These are phyloP conservation scores for Wickerhamomyces bisporus DNA, from an alignment of 805 yeast genomes.

Conservation along the genomic window DNA sequence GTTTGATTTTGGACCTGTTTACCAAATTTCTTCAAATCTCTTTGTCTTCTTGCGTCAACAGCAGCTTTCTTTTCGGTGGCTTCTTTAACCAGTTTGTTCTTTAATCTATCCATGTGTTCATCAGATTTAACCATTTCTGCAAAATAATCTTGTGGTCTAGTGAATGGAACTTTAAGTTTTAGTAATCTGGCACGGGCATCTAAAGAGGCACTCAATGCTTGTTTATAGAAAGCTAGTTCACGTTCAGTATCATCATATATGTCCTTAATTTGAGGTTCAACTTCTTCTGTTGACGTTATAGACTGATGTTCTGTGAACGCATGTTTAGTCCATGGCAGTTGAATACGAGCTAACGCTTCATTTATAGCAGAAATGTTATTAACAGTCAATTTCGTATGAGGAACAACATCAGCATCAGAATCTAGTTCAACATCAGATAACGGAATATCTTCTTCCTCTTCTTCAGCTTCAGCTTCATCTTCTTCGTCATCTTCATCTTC, in stretches of 20 bases:
- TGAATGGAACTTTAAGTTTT: slow-evolving; percentile 75
- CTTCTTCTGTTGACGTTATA: slow-evolving; percentile 52
- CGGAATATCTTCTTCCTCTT: slow-evolving; percentile 78
- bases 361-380: slow-evolving; percentile 82
- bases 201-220: slow-evolving; percentile 79
- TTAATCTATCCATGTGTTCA: slow-evolving; percentile 95
- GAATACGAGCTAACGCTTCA: slow-evolving; percentile 62
- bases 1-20: slow-evolving; percentile 95
- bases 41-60: slow-evolving; percentile 90
- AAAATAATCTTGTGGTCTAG: slow-evolving; percentile 92
- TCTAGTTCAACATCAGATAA: slow-evolving; percentile 89
- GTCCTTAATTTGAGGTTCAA: slow-evolving; percentile 70
- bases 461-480: slow-evolving; percentile 53
- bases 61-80: slow-evolving; percentile 82
- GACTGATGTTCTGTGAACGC: slow-evolving; percentile 84
- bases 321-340: slow-evolving; percentile 52
- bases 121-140: slow-evolving; percentile 99
- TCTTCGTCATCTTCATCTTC: slow-evolving; percentile 44
- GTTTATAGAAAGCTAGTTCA: slow-evolving; percentile 92
- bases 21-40: slow-evolving; percentile 94
- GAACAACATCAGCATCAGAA: slow-evolving; percentile 92
- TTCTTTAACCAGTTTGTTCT: slow-evolving; percentile 73
- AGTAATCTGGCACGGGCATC: slow-evolving; percentile 63
- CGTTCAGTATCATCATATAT: slow-evolving; percentile 94
- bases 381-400: slow-evolving; percentile 82